Conservation (phyloP, 2,329 filamentous ascomycete genomes). For the Cordyceps fumosorosea region DNA sequence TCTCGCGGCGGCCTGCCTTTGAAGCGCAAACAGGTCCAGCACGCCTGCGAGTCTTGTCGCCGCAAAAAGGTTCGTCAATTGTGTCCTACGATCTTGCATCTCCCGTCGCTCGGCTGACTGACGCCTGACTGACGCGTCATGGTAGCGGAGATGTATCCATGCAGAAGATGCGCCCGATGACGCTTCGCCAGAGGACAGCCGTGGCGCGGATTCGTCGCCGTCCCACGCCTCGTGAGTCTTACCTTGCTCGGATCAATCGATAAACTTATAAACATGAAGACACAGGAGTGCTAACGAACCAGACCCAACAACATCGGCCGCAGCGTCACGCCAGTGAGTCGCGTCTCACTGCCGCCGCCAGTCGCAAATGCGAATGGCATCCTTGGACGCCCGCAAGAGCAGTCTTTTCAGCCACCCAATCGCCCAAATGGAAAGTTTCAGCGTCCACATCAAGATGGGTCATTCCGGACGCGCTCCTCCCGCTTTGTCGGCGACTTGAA, state of each 20-base stretch:
- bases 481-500: conserved; percentile 55
- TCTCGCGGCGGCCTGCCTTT: conserved; percentile 44
- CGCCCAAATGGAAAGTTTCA: conserved; percentile 8
- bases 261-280: no score
- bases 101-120: background rate
- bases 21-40: conserved; percentile 53
- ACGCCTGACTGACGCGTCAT: background rate
- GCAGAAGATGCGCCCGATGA: conserved; percentile 29
- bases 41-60: conserved; percentile 50
- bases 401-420: background rate
- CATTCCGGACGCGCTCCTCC: conserved; percentile 24
- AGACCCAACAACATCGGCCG: conserved; percentile 2
- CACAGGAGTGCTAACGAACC: background rate
- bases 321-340: conserved; percentile 9
- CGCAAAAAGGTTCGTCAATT: conserved; percentile 42
- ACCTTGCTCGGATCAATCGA: background rate
- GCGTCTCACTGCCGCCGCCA: background rate
- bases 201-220: conserved; percentile 21
- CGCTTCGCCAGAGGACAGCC: conserved; percentile 20
- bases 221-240: conserved; percentile 25
- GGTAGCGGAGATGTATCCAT: conserved; percentile 39
- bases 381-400: background rate
- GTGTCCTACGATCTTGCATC: background rate
- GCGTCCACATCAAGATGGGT: conserved; percentile 13
- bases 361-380: background rate